These are phyloP conservation scores for Celoporthe dispersa DNA, from an alignment of 2,329 filamentous ascomycete species.

Conservation along the genomic window DNA sequence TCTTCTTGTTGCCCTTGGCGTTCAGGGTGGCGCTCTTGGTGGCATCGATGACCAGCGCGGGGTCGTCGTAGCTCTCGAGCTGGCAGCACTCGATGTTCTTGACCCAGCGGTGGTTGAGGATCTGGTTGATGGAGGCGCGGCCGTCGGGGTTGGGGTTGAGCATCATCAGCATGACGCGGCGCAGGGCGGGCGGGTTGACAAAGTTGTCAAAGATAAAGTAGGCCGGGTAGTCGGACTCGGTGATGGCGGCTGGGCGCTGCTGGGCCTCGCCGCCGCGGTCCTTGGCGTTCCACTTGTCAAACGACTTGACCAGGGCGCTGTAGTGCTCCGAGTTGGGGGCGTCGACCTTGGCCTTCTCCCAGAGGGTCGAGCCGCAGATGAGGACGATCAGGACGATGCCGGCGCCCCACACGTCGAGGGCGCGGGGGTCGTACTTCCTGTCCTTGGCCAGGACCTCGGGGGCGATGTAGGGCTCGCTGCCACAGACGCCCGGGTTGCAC, in stretches of 20 bases:
- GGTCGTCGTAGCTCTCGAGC: conserved; percentile 70
- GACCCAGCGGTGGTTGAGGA: conserved; percentile 73
- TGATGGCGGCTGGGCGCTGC: conserved; percentile 37
- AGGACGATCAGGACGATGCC: conserved; percentile 83
- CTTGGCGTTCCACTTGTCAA: conserved; percentile 68
- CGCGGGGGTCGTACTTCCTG: conserved; percentile 70
- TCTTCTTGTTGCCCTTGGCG: conserved; percentile 51
- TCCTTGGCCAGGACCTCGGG: conserved; percentile 79
- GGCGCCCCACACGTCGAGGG: conserved; percentile 84
- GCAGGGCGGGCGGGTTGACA: conserved; percentile 69
- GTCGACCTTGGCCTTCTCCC: conserved; percentile 66
- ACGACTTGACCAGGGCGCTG: conserved; percentile 66
- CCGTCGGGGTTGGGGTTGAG: conserved; percentile 76
- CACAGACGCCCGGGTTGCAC: conserved; percentile 80
- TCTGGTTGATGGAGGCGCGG: conserved; percentile 71
- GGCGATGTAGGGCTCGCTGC: conserved; percentile 84
- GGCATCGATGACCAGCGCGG: conserved; percentile 63
- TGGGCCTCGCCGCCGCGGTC: conserved; percentile 42
- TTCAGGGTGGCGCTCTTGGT: conserved; percentile 56
- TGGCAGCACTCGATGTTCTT: conserved; percentile 80
- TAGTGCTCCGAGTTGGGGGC: conserved; percentile 60
- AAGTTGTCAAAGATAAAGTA: conserved; percentile 66
- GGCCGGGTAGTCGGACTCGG: conserved; percentile 68
- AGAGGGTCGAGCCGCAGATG: conserved; percentile 72
- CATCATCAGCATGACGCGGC: conserved; percentile 78